Evolutionary conservation across 2,329 filamentous ascomycete species (phyloP), one percentile per base, ranked within the genome.

Genomic region (Aspergillus carbonarius): DNA sequence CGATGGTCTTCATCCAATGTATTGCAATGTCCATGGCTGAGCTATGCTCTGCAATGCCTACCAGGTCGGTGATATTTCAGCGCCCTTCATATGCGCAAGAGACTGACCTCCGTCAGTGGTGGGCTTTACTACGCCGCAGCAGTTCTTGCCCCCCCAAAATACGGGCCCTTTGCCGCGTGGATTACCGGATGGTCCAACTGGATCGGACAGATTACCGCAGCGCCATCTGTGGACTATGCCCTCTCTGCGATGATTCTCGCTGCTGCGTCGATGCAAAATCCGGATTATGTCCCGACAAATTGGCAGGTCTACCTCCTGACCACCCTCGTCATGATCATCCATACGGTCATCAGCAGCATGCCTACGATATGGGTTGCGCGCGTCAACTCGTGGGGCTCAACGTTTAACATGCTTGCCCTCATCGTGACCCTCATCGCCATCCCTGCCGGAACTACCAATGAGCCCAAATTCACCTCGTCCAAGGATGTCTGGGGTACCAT

Each of bases 41-140:
- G 73, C 77, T 91, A 17, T 90, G 88, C 66, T 88, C 85, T 2
- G 86, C 85, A 46, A 90, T 91, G 88, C 88, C 88, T 4, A 90
- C 88, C 1, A 85, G 82, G 72, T 81, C 70, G 15, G 55, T 27
- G 12, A 12, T 10, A 20, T 34, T 17, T 6, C 8, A 23, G 10
- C 49, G 23, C 32, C 9, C 49, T 13, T 5, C 13, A 20, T 32
- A 32, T 39, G 17, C 23, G 27, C 25, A 34, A 44, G 60, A 23
- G 56, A 27, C 40, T 51, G 10, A 55, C 25, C 5, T 40, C 13
- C 5, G 10, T 44, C 34, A 78, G 82, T 65, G 88, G 88, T 55
- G 88, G 88, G 25, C 77, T 92, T 13, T 92, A 92, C 73, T 92
- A 92, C 70, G 88, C 88, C 15, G 78, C 87, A 17, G 88, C 88